Evolutionary conservation across 371 early-diverging fungal genomes (phyloP).

Genomic region (Dinochytrium kinnereticum): DNA sequence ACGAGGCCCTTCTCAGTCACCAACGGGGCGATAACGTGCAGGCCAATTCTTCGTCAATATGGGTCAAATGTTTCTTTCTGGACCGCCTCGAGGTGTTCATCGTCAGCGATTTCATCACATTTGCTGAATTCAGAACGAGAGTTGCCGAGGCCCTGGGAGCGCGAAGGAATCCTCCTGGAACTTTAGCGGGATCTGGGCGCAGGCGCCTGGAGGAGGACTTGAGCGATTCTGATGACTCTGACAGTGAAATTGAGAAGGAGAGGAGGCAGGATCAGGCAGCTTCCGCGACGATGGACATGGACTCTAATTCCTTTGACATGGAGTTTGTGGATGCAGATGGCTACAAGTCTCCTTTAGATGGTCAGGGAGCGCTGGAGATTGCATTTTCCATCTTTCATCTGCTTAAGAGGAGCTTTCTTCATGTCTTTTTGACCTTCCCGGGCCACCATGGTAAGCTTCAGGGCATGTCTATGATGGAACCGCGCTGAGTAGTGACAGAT

Average conservation of each 20-base stretch:
- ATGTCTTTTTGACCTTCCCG: no score
- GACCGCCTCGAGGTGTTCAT: background rate
- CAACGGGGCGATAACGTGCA: no score
- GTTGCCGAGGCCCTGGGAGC: background rate
- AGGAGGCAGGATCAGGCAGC: no score
- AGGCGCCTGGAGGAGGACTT: background rate
- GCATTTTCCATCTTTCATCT: background rate
- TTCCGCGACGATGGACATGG: no score
- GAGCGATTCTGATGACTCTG: background rate
- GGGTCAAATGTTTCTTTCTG: background rate
- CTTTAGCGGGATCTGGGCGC: background rate
- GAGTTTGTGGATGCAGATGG: conserved; percentile 13
- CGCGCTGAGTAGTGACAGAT: no score
- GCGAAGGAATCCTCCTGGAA: background rate
- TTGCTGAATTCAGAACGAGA: background rate
- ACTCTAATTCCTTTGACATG: background rate
- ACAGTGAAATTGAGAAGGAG: background rate
- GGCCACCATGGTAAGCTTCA: no score
- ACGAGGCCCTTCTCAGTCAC: no score
- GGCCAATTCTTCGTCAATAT: background rate
- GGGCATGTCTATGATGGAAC: no score
- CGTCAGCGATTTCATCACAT: background rate
- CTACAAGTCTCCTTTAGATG: background rate
- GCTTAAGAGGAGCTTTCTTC: conserved; percentile 9
- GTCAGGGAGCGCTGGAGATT: conserved; percentile 5